Evolutionary conservation across 2,329 filamentous ascomycete genomes (phyloP), one percentile per base, ranked within the genome.

Genomic region (Arthroderma uncinatum): DNA sequence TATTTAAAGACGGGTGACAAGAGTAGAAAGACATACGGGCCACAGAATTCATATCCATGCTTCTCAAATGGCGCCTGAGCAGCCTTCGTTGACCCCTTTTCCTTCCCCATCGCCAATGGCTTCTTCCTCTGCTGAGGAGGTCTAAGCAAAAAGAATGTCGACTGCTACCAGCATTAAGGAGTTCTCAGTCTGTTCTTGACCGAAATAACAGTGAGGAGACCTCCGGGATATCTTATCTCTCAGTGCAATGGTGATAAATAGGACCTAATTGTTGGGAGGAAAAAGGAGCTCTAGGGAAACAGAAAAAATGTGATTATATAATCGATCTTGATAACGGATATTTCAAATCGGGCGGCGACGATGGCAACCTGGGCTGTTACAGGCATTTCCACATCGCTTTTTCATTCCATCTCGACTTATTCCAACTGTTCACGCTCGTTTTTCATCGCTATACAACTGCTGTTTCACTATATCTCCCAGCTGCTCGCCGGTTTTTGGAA

Each of bases 21-120:
- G 10, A 34, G n/a, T 30, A 28, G 39, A 9, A 10, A 19, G 12
- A 33, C 74, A 61, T 69, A 76, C 73, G 74, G 75, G 59, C 75
- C 75, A 58, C 67, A 65, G 59, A 77, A 77, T 57, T 77, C 75
- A 65, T 76, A 77, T 57, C 73, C 56, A 21, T 52, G 54, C 9
- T 54, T 50, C 21, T 52, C 21, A 52, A 14, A 6, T 9, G 23
- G 23, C 12, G 8, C 16, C 23, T n/a, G 47, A 52, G 21, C 47
- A 10, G 47, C 21, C 16, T 28, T 52, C 23, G 21, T 42, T 42
- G 39, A 42, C 6, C 39, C 39, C 8, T 42, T 42, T 21, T 9
- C 39, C 19, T 42, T 21, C 16, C 39, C 39, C 39, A 42, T 42
- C 23, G 16, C 39, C 19, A 42, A 21, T 42, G 6, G 19, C 3